These are phyloP conservation scores for Chlorella sorokiniana DNA, from an alignment of 139 green algal genomes.

Conservation along the genomic window DNA sequence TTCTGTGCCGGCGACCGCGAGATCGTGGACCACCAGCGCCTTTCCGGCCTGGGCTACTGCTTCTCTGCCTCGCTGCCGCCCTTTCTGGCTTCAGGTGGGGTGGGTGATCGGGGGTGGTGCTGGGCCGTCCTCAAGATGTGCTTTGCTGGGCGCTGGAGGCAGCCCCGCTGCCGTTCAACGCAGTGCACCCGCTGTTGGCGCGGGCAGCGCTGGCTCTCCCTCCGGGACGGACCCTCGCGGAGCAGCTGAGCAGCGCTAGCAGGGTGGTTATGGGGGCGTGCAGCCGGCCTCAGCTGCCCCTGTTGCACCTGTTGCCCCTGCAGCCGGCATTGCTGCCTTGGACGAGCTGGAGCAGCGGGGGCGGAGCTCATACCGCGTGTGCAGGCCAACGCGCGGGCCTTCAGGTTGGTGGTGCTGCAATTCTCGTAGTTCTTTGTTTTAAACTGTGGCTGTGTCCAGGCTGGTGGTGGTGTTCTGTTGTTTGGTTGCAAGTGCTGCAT, in stretches of 20 bases:
- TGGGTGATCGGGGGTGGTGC: not conserved
- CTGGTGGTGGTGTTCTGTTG: not conserved
- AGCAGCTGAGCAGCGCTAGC: too few species aligned
- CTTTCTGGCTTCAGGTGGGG: conserved; percentile 81
- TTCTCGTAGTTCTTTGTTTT: not conserved
- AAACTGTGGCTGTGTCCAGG: not conserved
- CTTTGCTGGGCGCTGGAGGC: not conserved
- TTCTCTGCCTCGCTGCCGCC: conserved; percentile 96
- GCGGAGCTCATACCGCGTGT: conserved; percentile 28
- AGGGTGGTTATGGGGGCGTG: too few species aligned
- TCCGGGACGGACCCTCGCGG: too few species aligned
- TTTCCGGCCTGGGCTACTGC: conserved; percentile 90
- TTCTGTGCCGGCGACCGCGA: conserved; percentile 77
- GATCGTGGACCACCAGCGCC: conserved; percentile 93
- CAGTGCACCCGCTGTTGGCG: not conserved
- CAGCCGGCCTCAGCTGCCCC: not conserved
- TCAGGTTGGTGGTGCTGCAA: not conserved
- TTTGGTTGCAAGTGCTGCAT: too few species aligned
- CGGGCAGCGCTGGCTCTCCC: not conserved
- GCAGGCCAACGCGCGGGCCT: conserved; percentile 36
- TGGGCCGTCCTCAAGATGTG: not conserved
- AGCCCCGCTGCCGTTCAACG: not conserved
- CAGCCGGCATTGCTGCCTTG: conserved; percentile 51
- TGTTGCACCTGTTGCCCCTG: not conserved
- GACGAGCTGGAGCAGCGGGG: conserved; percentile 43